These are phyloP conservation scores for Trichoderma citrinoviride DNA, from an alignment of 2,329 filamentous ascomycete genomes.

Conservation along the genomic window DNA sequence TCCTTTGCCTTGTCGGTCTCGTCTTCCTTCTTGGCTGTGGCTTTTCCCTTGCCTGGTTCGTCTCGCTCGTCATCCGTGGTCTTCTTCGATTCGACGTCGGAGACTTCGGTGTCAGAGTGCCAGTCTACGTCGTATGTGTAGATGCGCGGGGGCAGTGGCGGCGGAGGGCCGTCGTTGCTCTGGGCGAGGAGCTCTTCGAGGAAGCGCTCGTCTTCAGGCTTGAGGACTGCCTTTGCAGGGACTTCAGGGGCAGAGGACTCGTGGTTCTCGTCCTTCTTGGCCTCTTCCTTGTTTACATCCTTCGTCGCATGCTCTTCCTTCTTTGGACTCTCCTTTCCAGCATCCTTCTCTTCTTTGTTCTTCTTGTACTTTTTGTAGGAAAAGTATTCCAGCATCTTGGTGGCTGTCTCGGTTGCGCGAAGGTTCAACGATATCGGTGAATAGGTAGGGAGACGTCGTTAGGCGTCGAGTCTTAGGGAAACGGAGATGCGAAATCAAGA, in stretches of 20 bases:
- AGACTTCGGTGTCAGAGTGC: constrained; percentile 38
- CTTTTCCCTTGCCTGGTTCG: not conserved
- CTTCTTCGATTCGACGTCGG: constrained; percentile 28
- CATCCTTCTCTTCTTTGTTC: constrained; percentile 42
- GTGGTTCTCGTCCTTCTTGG: constrained; percentile 22
- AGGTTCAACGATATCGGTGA: not conserved
- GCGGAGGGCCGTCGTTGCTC: constrained; percentile 43
- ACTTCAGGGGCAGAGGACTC: constrained; percentile 31
- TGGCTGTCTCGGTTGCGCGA: not conserved
- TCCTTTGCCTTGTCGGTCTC: constrained; percentile 35
- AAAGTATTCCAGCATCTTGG: constrained; percentile 61
- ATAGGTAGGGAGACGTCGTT: not conserved
- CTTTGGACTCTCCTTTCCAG: constrained; percentile 32
- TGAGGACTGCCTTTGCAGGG: constrained; percentile 46
- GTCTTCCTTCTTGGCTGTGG: not conserved
- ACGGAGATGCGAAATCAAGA: not conserved
- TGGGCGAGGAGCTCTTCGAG: constrained; percentile 52
- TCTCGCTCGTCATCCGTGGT: constrained; percentile 20
- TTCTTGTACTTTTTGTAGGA: constrained; percentile 63
- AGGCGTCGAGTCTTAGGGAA: not conserved
- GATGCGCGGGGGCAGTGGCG: constrained; percentile 54
- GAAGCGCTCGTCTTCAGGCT: constrained; percentile 57
- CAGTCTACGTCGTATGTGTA: constrained; percentile 51
- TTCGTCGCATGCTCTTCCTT: constrained; percentile 16
- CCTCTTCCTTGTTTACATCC: not conserved